Percentiles rank a stretch among this genome's conserved stretches.
These are phyloP conservation scores for Nitzschia palea DNA, from an alignment of 108 stramenopile genomes.

Conservation along the genomic window DNA sequence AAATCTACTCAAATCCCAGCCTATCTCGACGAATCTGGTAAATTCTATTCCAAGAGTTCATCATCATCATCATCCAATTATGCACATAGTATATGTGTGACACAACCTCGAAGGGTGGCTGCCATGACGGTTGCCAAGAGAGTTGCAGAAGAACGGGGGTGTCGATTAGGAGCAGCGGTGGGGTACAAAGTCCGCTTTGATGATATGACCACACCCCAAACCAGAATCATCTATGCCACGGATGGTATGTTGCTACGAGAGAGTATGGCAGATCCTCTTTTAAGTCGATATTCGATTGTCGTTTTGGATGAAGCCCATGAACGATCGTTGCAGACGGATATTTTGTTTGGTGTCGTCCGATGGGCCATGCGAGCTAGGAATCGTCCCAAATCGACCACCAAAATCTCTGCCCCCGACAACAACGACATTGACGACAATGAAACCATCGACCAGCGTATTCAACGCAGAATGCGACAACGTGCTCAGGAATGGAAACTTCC, in stretches of 20 bases:
- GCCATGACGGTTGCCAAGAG: slow-evolving; percentile 93
- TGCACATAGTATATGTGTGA: slow-evolving; percentile 73
- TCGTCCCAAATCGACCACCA: background rate
- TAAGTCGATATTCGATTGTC: slow-evolving; percentile 80
- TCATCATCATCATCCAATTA: slow-evolving; percentile 7
- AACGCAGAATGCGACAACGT: slow-evolving; percentile 35
- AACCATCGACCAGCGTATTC: slow-evolving; percentile 45
- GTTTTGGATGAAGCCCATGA: slow-evolving; percentile 98
- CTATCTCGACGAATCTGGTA: slow-evolving; percentile 53
- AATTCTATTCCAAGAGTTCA: slow-evolving; percentile 17
- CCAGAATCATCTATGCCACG: slow-evolving; percentile 89
- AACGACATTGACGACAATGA: slow-evolving; percentile 1
- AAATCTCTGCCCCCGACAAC: background rate
- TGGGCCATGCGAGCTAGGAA: slow-evolving; percentile 71
- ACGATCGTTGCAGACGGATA: slow-evolving; percentile 93
- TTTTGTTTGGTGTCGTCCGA: slow-evolving; percentile 91
- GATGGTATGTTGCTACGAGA: slow-evolving; percentile 98
- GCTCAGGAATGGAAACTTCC: slow-evolving; percentile 51
- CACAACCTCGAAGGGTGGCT: slow-evolving; percentile 96
- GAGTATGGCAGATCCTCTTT: slow-evolving; percentile 81
- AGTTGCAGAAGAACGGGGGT: slow-evolving; percentile 86
- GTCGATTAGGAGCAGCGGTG: slow-evolving; percentile 59
- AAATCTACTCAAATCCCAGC: slow-evolving; percentile 88
- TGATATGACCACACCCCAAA: slow-evolving; percentile 70
- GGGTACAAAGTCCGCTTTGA: slow-evolving; percentile 98